These are phyloP conservation scores for Babesia divergens DNA, from an alignment of 169 alveolate genomes.

Conservation along the genomic window DNA sequence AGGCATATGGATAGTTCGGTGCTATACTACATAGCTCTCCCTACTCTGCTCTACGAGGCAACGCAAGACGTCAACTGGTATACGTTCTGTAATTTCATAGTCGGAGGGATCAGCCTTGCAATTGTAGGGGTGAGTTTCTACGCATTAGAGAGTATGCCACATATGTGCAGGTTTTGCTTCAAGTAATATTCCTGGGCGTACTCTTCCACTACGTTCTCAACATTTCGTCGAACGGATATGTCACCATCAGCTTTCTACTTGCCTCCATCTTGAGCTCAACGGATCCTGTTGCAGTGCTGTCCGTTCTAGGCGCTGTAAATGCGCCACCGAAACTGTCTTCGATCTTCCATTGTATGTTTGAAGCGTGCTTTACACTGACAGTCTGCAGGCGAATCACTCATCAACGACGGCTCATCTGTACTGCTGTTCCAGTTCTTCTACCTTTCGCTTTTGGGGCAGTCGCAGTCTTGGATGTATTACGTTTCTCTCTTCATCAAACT, in stretches of 20 bases:
- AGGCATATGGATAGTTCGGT: constrained; percentile 74
- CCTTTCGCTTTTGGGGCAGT: constrained; percentile 71
- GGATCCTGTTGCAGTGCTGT: constrained; percentile 86
- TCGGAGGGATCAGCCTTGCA: constrained; percentile 82
- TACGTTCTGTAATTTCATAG: constrained; percentile 76
- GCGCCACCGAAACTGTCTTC: constrained; percentile 81
- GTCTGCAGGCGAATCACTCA: constrained; percentile 75
- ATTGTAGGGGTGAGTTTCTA: constrained; percentile 74
- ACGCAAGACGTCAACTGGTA: constrained; percentile 85
- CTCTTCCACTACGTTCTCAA: constrained; percentile 75
- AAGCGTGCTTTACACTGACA: background rate
- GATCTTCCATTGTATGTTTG: constrained; percentile 76
- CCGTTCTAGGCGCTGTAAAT: constrained; percentile 77
- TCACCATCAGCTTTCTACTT: constrained; percentile 75
- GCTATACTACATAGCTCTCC: constrained; percentile 78
- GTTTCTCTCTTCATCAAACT: constrained; percentile 72
- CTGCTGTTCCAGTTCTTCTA: constrained; percentile 81
- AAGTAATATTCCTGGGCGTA: constrained; percentile 73
- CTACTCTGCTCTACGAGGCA: constrained; percentile 84
- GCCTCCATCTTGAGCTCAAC: constrained; percentile 85
- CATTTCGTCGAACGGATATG: constrained; percentile 46
- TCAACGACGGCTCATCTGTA: constrained; percentile 85
- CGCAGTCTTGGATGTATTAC: constrained; percentile 67
- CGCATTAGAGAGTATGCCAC: background rate
- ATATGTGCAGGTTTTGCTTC: constrained; percentile 51